A percentile compares a stretch with the other conserved stretches of the same genome.
Evolutionary conservation across 2,329 filamentous ascomycete genomes (phyloP).

Genomic region (Fusarium domesticum): DNA sequence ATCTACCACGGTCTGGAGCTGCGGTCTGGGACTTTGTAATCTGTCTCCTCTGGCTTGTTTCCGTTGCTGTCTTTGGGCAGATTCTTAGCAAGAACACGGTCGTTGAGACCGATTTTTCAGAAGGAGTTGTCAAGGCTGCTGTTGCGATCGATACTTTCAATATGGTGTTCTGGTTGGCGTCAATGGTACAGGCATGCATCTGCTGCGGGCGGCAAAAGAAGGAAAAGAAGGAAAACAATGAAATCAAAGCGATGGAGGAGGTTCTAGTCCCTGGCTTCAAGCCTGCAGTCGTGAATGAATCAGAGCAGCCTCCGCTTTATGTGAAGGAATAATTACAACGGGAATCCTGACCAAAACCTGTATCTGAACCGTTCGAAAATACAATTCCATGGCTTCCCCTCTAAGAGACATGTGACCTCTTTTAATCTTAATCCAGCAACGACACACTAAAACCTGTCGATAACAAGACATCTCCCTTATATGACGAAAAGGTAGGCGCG

Average conservation of each 20-base stretch:
- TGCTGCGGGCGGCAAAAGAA: constrained; percentile 5
- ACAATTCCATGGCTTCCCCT: too few species aligned
- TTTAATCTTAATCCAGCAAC: too few species aligned
- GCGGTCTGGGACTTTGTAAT: constrained; percentile 6
- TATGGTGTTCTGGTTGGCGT: constrained; percentile 10
- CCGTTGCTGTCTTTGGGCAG: constrained; percentile 8
- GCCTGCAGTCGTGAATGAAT: not conserved
- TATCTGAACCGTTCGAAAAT: too few species aligned
- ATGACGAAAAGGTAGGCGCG: too few species aligned
- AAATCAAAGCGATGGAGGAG: not conserved
- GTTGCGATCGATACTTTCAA: constrained; percentile 11
- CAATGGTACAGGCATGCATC: constrained; percentile 7
- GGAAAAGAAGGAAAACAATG: not conserved
- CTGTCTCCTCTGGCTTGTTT: constrained; percentile 14
- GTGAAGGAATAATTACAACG: not conserved
- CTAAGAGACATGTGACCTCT: too few species aligned
- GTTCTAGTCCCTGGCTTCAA: not conserved
- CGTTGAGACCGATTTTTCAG: not conserved
- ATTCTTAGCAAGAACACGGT: not conserved
- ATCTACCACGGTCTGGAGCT: constrained; percentile 1
- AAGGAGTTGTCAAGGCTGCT: not conserved
- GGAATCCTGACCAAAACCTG: not conserved
- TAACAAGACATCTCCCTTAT: too few species aligned
- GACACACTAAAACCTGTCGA: too few species aligned
- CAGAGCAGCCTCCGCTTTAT: not conserved